A percentile compares a stretch with the other conserved stretches of the same genome.
phyloP scores from a whole-genome alignment of 1,284 basidiomycete genomes.

The Cryptococcus neoformans region DNA sequence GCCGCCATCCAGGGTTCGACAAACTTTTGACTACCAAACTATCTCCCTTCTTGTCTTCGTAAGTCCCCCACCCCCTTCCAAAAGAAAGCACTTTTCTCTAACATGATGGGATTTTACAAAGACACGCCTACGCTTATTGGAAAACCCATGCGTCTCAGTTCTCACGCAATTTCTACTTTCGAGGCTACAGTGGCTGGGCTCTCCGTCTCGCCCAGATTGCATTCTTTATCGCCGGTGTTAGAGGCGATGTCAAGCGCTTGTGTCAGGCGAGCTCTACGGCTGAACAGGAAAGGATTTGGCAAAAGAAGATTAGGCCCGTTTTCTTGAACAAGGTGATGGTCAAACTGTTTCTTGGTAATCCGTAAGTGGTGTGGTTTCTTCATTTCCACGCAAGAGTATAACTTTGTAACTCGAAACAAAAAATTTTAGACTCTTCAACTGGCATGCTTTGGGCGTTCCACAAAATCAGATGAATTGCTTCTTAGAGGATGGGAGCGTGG shows the following conservation, averaged over 20 bases:
- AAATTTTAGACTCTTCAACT: constrained; percentile 59
- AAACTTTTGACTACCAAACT: constrained; percentile 63
- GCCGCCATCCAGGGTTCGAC: constrained; percentile 62
- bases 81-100: too few species aligned
- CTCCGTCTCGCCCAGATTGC: constrained; percentile 63
- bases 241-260: constrained; percentile 58
- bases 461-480: constrained; percentile 70
- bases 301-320: constrained; percentile 58
- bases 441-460: constrained; percentile 79
- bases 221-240: constrained; percentile 62
- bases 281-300: constrained; percentile 68
- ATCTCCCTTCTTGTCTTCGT: constrained; percentile 68
- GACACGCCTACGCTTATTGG: constrained; percentile 58
- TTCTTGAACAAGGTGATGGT: constrained; percentile 66
- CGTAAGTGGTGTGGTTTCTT: constrained; percentile 25
- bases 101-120: background rate
- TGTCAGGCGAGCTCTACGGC: constrained; percentile 58
- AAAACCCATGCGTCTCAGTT: constrained; percentile 64
- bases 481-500: constrained; percentile 61
- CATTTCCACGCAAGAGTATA: background rate
- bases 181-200: constrained; percentile 70
- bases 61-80: constrained; percentile 35
- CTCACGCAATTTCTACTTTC: constrained; percentile 65
- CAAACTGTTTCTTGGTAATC: constrained; percentile 59
- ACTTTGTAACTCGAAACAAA: constrained; percentile 25